These are phyloP conservation scores for Alternaria postmessia DNA, from an alignment of 2,329 filamentous ascomycete species.

Conservation along the genomic window DNA sequence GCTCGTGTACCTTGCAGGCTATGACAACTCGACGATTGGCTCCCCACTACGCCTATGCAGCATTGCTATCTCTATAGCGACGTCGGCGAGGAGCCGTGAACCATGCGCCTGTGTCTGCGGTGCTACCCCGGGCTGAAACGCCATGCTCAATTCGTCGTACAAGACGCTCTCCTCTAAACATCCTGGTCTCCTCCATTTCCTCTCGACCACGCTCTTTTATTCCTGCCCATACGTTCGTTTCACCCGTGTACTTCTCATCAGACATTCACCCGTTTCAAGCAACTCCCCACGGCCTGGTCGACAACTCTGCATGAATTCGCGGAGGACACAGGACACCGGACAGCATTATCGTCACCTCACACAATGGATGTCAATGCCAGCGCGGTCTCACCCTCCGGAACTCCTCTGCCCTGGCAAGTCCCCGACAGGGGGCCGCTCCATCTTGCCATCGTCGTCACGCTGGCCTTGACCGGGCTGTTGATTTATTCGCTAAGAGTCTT, in stretches of 20 bases:
- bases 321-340: slow-evolving; percentile 22
- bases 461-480: slow-evolving; percentile 53
- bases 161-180: slow-evolving; percentile 10
- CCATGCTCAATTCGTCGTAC: slow-evolving; percentile 13
- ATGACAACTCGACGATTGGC: slow-evolving; percentile 2
- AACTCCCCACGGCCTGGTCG: slow-evolving; percentile 2
- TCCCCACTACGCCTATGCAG: slow-evolving; percentile 4
- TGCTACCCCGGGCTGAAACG: slow-evolving; percentile 17
- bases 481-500: slow-evolving; percentile 54
- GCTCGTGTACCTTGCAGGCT: slow-evolving; percentile 13
- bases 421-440: slow-evolving; percentile 46
- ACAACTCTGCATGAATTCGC: slow-evolving; percentile 3
- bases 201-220: slow-evolving; percentile 11
- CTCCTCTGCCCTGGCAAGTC: slow-evolving; percentile 25
- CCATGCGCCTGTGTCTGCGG: slow-evolving; percentile 13
- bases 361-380: slow-evolving; percentile 34
- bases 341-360: slow-evolving; percentile 17
- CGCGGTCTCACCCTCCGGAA: slow-evolving; percentile 13
- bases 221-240: slow-evolving; percentile 13
- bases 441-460: slow-evolving; percentile 52
- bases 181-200: slow-evolving; percentile 6
- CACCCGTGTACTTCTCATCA: slow-evolving; percentile 2
- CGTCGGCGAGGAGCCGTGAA: slow-evolving; percentile 16
- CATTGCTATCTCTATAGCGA: slow-evolving; percentile 17
- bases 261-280: slow-evolving; percentile 6